These are phyloP conservation scores for Ailanthus altissimus DNA, from an alignment of 345 rosid genomes.

Conservation along the genomic window DNA sequence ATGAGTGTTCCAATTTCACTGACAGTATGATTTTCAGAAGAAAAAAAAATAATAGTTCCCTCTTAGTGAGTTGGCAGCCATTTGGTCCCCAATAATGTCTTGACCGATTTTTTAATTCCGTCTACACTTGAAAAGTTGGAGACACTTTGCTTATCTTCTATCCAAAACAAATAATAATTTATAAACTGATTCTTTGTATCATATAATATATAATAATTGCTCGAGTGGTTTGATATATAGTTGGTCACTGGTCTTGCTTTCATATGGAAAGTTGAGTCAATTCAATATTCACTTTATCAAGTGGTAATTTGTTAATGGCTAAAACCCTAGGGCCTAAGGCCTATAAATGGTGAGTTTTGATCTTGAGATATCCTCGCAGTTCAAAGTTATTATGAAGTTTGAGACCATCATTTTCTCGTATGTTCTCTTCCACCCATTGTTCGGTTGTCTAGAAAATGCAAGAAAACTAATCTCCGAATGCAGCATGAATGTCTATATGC, in stretches of 20 bases:
- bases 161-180: neutral
- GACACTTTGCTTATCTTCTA: neutral
- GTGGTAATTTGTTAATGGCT: constrained; percentile 1
- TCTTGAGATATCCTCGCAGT: neutral
- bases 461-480: too few species aligned
- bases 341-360: neutral
- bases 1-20: neutral
- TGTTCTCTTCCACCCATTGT: neutral
- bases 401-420: neutral
- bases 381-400: neutral
- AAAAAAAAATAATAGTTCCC: neutral
- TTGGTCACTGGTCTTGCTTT: neutral
- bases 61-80: neutral
- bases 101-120: neutral
- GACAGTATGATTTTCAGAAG: neutral
- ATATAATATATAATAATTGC: neutral
- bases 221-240: constrained; percentile 1
- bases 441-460: neutral
- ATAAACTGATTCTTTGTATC: constrained; percentile 13
- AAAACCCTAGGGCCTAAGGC: neutral
- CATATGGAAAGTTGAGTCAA: neutral
- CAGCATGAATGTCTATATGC: too few species aligned
- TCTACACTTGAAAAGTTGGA: neutral
- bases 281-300: constrained; percentile 18
- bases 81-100: neutral